Evolutionary conservation across 352 stramenopile genomes (phyloP), one percentile per base, ranked within the genome.

Genomic region (Pythium periplocum): DNA sequence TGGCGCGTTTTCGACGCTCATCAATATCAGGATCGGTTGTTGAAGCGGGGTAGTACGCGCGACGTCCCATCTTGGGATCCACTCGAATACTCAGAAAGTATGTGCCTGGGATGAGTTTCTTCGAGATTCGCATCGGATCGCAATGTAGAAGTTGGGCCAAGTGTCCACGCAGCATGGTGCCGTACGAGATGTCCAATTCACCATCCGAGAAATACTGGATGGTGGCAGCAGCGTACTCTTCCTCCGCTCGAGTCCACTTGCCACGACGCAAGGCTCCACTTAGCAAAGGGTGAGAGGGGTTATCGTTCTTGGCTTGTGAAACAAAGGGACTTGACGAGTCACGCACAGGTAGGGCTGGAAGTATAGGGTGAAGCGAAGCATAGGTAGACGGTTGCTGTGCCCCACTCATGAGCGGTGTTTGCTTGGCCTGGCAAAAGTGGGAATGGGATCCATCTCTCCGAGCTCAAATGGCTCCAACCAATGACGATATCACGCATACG

Each of bases 61-160:
- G 69, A 17, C 78, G 69, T 1, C 78, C 78, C 45, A 89, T 81
- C 75, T 89, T 89, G 43, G 75, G 73, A 49, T 83, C 81, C 56
- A 89, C 86, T 55, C 79, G 77, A 49, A 89, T 73, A 32, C 74
- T 74, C 34, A 73, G 71, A 45, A 89, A 85, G 35, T 78, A 66
- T 2, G 64, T 72, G 6, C 78, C 78, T 0, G 78, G 78, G 39
- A 88, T 59, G 34, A 90, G 60, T 58, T 90, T 90, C 70, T 90
- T 90, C 37, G 79, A 90, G 57, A 90, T 83, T 11, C 79, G 70
- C 79, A 90, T 87, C 30, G 79, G 79, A 45, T 86, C 73, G 59
- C 79, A 90, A 56, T 90, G 73, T 1, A 90, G 62, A 43, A 84
- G 69, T 53, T 86, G 69, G 2, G 79, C 79, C 38, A 90, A 62